phyloP scores from a whole-genome alignment of 2,329 filamentous ascomycete species.

The Cadophora sp. region DNA sequence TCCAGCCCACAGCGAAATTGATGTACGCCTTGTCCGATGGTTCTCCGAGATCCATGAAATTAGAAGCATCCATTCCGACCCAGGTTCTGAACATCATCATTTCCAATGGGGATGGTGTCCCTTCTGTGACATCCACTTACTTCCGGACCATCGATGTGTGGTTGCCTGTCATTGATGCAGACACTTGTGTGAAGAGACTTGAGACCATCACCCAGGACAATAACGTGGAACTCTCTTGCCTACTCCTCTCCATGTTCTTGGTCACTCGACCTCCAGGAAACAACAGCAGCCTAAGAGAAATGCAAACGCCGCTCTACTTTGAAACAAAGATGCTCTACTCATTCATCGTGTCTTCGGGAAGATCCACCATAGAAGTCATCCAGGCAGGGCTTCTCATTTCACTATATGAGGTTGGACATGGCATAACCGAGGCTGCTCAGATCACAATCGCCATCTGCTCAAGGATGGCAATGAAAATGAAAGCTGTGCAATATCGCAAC shows the following conservation, averaged over 20 bases:
- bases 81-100: conserved; percentile 32
- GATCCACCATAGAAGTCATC: conserved; percentile 31
- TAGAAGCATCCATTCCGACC: conserved; percentile 23
- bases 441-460: conserved; percentile 31
- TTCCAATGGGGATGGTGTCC: conserved; percentile 29
- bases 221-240: conserved; percentile 27
- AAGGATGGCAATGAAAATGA: conserved; percentile 33
- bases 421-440: conserved; percentile 33
- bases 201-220: conserved; percentile 28
- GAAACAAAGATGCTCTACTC: conserved; percentile 31
- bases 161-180: conserved; percentile 34
- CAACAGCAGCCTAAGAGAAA: conserved; percentile 17
- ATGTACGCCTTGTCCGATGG: conserved; percentile 26
- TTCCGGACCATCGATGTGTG: conserved; percentile 37
- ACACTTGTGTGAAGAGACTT: conserved; percentile 24
- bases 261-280: conserved; percentile 26
- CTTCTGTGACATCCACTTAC: conserved; percentile 29
- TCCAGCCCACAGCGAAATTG: conserved; percentile 29
- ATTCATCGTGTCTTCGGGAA: conserved; percentile 29
- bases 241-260: conserved; percentile 35
- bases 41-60: conserved; percentile 9
- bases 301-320: conserved; percentile 32
- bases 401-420: conserved; percentile 36
- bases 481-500: conserved; percentile 20
- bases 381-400: conserved; percentile 35